Conservation (phyloP, 2,329 filamentous ascomycete genomes). For the Phialophora macrospora region DNA sequence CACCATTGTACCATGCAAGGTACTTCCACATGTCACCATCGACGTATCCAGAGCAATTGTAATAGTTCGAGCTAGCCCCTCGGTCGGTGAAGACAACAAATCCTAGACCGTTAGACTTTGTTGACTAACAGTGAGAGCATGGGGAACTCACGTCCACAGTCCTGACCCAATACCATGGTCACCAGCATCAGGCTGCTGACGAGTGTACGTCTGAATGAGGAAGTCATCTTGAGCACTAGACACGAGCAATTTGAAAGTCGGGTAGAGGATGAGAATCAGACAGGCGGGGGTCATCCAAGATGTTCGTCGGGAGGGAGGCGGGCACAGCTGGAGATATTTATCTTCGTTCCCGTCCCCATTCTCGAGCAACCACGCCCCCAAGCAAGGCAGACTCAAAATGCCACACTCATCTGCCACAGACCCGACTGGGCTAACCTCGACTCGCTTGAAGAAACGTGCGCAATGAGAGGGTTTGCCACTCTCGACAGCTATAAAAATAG, state of each 20-base stretch:
- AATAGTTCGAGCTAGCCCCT: slow-evolving; percentile 12
- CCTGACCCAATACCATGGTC: slow-evolving; percentile 8
- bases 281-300: too few relatives aligned
- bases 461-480: neutral
- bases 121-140: neutral
- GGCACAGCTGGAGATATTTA: neutral
- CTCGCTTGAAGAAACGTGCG: neutral
- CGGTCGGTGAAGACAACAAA: slow-evolving; percentile 13
- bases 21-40: slow-evolving; percentile 14
- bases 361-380: neutral
- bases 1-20: slow-evolving; percentile 24
- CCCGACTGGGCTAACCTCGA: neutral
- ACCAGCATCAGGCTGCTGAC: neutral
- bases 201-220: neutral
- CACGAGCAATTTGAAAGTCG: neutral
- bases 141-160: slow-evolving; percentile 8
- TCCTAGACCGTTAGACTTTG: neutral
- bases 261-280: neutral
- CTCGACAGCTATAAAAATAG: neutral
- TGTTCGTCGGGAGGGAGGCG: neutral
- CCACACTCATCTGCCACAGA: neutral
- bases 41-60: slow-evolving; percentile 15
- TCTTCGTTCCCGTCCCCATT: neutral
- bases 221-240: neutral
- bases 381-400: neutral